Evolutionary conservation across 305 asterid genomes (phyloP).

Genomic region (Stenogyne calaminthoides): DNA sequence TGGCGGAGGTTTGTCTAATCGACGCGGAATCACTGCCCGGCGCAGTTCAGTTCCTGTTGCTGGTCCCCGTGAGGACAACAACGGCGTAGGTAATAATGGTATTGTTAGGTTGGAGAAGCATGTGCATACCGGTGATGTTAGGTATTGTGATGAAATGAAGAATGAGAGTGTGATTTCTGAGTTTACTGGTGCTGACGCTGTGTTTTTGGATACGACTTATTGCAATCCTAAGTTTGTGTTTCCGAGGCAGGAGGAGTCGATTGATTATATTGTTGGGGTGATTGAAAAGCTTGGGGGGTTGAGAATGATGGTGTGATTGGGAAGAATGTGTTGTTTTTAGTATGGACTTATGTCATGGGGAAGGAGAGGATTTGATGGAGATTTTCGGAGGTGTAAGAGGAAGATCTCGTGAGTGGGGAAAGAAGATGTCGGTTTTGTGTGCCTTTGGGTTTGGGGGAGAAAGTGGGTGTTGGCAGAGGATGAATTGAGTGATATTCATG

Average conservation of each 20-base stretch:
- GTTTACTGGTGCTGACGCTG: slow-evolving; percentile 76
- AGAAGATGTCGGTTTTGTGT: slow-evolving; percentile 63
- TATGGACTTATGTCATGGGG: slow-evolving; percentile 88
- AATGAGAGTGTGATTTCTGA: slow-evolving; percentile 42
- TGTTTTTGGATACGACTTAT: slow-evolving; percentile 83
- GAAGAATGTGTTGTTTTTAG: slow-evolving; percentile 72
- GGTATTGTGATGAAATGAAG: slow-evolving; percentile 71
- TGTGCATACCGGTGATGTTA: slow-evolving; percentile 89
- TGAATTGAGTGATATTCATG: slow-evolving; percentile 74
- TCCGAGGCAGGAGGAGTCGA: slow-evolving; percentile 85
- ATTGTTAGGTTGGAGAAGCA: slow-evolving; percentile 58
- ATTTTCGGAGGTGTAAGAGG: slow-evolving; percentile 69
- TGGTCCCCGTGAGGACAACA: slow-evolving; percentile 41
- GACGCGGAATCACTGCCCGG: slow-evolving; percentile 99
- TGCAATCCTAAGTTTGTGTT: slow-evolving; percentile 84
- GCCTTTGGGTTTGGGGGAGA: slow-evolving; percentile 70
- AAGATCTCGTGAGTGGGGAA: slow-evolving; percentile 63
- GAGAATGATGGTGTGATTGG: slow-evolving; percentile 42
- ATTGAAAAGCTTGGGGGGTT: slow-evolving; percentile 52
- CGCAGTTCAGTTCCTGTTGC: slow-evolving; percentile 83
- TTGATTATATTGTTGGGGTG: slow-evolving; percentile 71
- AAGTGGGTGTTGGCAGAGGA: slow-evolving; percentile 62
- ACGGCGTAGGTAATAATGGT: slow-evolving; percentile 26
- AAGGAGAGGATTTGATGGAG: slow-evolving; percentile 89
- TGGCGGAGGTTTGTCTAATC: slow-evolving; percentile 59